Evolutionary conservation across 768 basidiomycete species (phyloP).

Genomic region (Mycena haematopus): DNA sequence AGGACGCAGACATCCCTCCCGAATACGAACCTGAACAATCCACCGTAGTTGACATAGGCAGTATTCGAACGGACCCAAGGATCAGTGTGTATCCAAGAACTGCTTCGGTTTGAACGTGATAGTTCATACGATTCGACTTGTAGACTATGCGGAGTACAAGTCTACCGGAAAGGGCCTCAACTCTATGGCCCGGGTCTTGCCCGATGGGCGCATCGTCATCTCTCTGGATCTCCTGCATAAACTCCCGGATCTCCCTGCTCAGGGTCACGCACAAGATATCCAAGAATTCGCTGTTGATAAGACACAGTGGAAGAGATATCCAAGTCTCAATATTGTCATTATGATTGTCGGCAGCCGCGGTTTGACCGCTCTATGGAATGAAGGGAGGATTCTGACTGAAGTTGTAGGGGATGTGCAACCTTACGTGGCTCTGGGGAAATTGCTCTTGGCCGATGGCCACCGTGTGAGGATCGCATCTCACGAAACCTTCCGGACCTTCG

Average conservation of each 20-base stretch:
- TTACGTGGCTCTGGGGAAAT: conserved; percentile 62
- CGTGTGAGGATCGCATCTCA: conserved; percentile 69
- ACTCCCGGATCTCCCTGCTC: conserved; percentile 56
- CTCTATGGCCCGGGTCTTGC: conserved; percentile 47
- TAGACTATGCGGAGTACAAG: conserved; percentile 48
- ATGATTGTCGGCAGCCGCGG: conserved; percentile 74
- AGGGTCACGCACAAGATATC: conserved; percentile 48
- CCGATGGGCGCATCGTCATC: conserved; percentile 55
- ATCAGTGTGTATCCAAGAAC: conserved; percentile 23
- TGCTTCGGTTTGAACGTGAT: neutral
- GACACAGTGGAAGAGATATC: conserved; percentile 42
- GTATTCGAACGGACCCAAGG: conserved; percentile 32
- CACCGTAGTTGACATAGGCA: conserved; percentile 32
- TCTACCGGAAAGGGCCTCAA: conserved; percentile 49
- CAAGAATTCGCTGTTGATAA: conserved; percentile 57
- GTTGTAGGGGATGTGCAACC: conserved; percentile 68
- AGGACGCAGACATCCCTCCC: conserved; percentile 20
- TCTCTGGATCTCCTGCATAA: conserved; percentile 54
- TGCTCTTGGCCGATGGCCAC: conserved; percentile 57
- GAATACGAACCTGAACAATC: conserved; percentile 22
- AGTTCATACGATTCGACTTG: too few relatives aligned
- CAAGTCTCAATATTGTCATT: conserved; percentile 62
- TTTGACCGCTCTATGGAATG: conserved; percentile 32
- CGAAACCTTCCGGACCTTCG: conserved; percentile 62
- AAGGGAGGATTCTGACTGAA: neutral